Base-by-base conservation (phyloP, 2,329 filamentous ascomycete species). In the Apiospora sp. region DNA sequence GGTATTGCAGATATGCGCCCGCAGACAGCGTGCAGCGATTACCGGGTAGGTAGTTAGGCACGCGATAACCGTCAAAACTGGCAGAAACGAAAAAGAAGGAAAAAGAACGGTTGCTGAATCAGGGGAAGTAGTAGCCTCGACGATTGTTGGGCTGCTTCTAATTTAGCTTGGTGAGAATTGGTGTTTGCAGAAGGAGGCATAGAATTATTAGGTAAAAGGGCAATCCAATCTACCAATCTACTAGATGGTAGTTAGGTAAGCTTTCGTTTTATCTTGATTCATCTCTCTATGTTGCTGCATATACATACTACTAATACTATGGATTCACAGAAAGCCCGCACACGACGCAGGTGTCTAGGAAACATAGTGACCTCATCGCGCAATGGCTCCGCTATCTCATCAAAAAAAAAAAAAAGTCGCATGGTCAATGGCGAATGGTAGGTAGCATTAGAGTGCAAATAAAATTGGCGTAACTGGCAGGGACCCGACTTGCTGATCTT, bases 201-300 rank as follows among this genome's bases (percentile, higher is more conserved):
- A 49, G 49, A 10, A 51, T 27, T 14, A 51, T 51, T 51, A 51
- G n/a, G 49, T 51, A 51, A 51, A 51, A 24, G 24, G 49, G n/a
- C n/a, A 51, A 24, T 14, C 49, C n/a, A 24, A 24, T 51, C 49
- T 51, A 24, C 27, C 49, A 27, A 24, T 27, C 46, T 49, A 49
- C 49, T n/a, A 27, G 10, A 51, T 51, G 49, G n/a, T n/a, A 51
- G n/a, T 51, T 27, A 51, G n/a, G 27, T 27, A 27, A 51, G 49
- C 49, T 51, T 51, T 51, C n/a, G n/a, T 51, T 51, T 27, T 27
- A 51, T 51, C 49, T 51, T 51, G 49, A 51, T 51, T 51, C 49
- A 51, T 51, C n/a, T 51, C n/a, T 14, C 49, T 10, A 51, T 51
- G n/a, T 27, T 51, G 49, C 49, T 51, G 49, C n/a, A 27, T 27